Conservation (phyloP, 768 basidiomycete species). For the Pleurotus ostreatus region DNA sequence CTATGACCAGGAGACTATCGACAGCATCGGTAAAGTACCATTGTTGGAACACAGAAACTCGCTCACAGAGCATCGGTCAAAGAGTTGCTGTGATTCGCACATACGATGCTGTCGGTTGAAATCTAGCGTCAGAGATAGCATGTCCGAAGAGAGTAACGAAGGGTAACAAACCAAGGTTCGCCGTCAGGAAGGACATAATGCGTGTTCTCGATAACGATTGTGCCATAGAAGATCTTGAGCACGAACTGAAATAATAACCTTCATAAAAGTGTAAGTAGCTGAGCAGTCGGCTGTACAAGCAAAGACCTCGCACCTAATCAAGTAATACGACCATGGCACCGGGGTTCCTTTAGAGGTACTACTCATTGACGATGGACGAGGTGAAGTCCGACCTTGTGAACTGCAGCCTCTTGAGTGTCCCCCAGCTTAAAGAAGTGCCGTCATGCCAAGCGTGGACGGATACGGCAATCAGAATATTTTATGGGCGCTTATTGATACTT, state of each 20-base stretch:
- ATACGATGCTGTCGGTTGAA: conserved; percentile 58
- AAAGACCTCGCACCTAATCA: conserved; percentile 49
- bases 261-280: neutral
- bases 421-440: neutral
- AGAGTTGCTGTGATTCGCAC: conserved; percentile 84
- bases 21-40: neutral
- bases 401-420: neutral
- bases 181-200: conserved; percentile 70
- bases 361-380: neutral
- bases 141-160: neutral
- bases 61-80: conserved; percentile 82
- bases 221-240: conserved; percentile 87
- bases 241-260: conserved; percentile 78
- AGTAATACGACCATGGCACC: conserved; percentile 60
- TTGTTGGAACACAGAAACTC: neutral
- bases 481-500: neutral
- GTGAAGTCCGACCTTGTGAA: neutral
- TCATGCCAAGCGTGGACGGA: neutral
- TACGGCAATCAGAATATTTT: neutral
- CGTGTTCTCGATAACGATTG: conserved; percentile 79
- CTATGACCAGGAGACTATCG: conserved; percentile 65
- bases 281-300: neutral
- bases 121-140: neutral
- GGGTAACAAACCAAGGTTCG: conserved; percentile 56
- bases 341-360: conserved; percentile 35